These are phyloP conservation scores for Tuber indicum DNA, from an alignment of 495 filamentous ascomycete genomes.

Conservation along the genomic window DNA sequence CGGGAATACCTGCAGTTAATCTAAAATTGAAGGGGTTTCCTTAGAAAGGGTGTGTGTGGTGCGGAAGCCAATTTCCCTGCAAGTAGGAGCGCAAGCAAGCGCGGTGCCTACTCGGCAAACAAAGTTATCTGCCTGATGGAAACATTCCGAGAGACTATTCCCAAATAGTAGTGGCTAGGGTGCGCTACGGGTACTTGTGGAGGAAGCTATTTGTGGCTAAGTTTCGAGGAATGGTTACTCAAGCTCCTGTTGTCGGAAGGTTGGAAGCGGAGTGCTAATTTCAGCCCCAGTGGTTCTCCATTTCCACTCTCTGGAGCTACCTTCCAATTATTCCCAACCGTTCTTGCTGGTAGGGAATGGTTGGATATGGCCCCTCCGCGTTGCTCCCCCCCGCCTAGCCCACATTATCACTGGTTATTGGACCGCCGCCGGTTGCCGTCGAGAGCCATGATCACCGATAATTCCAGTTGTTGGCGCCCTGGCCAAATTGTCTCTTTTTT, in stretches of 20 bases:
- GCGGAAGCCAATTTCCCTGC: slow-evolving; percentile 7
- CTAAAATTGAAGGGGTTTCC: slow-evolving; percentile 35
- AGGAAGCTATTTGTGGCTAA: slow-evolving; percentile 21
- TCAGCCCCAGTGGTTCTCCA: slow-evolving; percentile 8
- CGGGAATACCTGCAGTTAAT: slow-evolving; percentile 26
- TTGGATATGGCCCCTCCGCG: slow-evolving; percentile 10
- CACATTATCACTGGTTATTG: slow-evolving; percentile 9
- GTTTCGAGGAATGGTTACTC: slow-evolving; percentile 8
- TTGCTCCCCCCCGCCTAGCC: not conserved
- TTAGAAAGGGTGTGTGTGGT: not conserved
- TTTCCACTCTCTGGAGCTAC: not conserved
- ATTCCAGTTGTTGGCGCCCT: slow-evolving; percentile 9
- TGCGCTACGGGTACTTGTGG: too few relatives aligned
- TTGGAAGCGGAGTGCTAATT: slow-evolving; percentile 11
- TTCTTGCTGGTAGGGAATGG: slow-evolving; percentile 12
- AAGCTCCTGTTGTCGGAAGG: slow-evolving; percentile 6
- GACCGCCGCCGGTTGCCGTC: not conserved
- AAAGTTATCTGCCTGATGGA: slow-evolving; percentile 7
- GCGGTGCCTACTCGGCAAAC: slow-evolving; percentile 15
- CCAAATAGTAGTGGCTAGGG: slow-evolving; percentile 23
- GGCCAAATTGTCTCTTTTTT: slow-evolving; percentile 8
- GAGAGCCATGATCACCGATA: slow-evolving; percentile 4
- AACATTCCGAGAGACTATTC: slow-evolving; percentile 19
- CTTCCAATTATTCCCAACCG: slow-evolving; percentile 2
- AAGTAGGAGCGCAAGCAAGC: slow-evolving; percentile 5